Base-by-base conservation (phyloP, 1,284 basidiomycete genomes). In the Psilocybe mexicana region DNA sequence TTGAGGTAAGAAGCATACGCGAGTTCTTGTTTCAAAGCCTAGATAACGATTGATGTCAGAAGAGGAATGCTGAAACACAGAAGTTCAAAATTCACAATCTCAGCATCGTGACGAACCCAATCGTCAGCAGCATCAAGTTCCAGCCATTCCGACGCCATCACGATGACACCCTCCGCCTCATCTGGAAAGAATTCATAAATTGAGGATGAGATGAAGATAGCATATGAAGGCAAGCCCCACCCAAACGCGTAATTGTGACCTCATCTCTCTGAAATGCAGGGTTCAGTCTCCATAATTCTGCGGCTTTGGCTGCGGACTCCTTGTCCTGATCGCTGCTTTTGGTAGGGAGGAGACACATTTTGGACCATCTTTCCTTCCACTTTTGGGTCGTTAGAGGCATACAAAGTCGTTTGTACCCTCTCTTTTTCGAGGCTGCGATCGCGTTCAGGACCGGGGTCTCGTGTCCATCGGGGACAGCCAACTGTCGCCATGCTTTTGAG, bases 21-120 rank as follows among this genome's bases (percentile, higher is more conserved):
- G 11, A 98, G 79, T 73, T 99, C 96, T 76, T 98, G 95, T 61
- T 89, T 87, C 11, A 99, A 81, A 5, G 96, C 96, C 94, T 96
- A 65, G 43, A 47, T 25, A 35, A 1, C 44, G n/a, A 40, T 35
- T 57, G 26, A 58, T 58, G 56, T 44, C 58, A 57, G 42, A 50
- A 47, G 42, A 45, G 14, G 24, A 36, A 46, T 12, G 8, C 14
- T 4, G 18, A 35, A 25, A 35, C 51, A 12, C 8, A 30, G 42
- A 55, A 43, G 49, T 36, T 23, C 48, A 40, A 36, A 1, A 70
- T 88, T 72, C 72, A 94, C 94, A 58, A 97, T 89, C 76, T 98
- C 97, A 52, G 94, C 91, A 70, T 99, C 97, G 66, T 96, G 92
- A 46, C 97, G 86, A 58, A 99, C 90, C 78, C 96, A 96, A 69